A percentile compares a stretch with the other conserved stretches of the same genome.
Conservation (phyloP, 2,329 filamentous ascomycete genomes). For the Cladosporium sp. region DNA sequence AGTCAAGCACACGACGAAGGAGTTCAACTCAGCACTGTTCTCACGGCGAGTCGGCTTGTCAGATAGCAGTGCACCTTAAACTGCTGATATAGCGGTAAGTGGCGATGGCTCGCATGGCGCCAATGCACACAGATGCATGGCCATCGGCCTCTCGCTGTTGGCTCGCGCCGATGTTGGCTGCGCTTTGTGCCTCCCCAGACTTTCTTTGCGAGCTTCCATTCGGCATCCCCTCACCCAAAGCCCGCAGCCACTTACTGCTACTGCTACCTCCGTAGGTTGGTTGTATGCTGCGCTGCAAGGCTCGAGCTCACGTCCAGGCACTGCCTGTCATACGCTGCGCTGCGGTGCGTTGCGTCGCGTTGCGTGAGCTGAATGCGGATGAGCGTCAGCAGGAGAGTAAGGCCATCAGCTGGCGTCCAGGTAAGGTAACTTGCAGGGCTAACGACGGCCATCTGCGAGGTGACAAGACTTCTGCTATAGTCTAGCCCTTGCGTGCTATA, state of each 20-base stretch:
- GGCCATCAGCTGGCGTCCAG: constrained; percentile 3
- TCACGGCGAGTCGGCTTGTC: neutral
- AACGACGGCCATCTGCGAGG: neutral
- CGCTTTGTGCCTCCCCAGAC: neutral
- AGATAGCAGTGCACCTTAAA: neutral
- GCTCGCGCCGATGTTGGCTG: neutral
- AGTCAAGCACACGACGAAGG: neutral
- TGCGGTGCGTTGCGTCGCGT: neutral
- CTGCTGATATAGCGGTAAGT: neutral
- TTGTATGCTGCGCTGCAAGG: too few species aligned
- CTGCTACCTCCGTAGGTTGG: too few species aligned
- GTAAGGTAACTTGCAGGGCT: neutral
- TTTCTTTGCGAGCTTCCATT: neutral
- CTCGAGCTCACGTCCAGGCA: neutral
- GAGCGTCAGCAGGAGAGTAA: neutral
- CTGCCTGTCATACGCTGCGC: neutral
- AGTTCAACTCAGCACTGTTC: neutral
- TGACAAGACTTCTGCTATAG: neutral
- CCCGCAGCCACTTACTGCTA: constrained; percentile 7
- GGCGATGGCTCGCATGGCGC: neutral
- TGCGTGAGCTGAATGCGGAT: constrained; percentile 1
- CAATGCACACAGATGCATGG: neutral
- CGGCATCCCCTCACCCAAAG: constrained; percentile 13
- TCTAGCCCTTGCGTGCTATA: neutral
- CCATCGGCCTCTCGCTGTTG: constrained; percentile 15